Evolutionary conservation across 371 early-diverging fungal species (phyloP), one percentile per base, ranked within the genome.

Genomic region (Actinomortierella wolfii): DNA sequence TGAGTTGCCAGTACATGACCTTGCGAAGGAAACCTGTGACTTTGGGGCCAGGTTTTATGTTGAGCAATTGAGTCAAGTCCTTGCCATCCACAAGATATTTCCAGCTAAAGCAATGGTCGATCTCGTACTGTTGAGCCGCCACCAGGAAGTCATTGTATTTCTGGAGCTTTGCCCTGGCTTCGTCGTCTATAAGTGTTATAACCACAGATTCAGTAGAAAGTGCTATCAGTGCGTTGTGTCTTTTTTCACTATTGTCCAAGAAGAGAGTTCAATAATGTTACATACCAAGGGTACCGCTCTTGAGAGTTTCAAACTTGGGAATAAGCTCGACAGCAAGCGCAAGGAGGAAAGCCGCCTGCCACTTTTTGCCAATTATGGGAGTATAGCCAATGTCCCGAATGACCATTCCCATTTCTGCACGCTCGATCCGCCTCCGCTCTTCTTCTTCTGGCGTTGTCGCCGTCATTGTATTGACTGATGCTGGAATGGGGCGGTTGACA

Each of bases 311-410:
- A 42, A 39, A 50, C 62, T 54, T 61, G 66, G 79, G 44, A 6
- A 81, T 48, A 0, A 89, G 54, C 2, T 91, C 89, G 14, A 79
- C 71, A 0, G 81, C 82, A 0, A 87, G 68, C 0, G 87, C 77
- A 29, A 91, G 67, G 13, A 89, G 66, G n/a, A 91, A 63, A 0
- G 87, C 85, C 7, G 81, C 76, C 15, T 70, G 62, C 94, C 94
- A 94, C 26, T 86, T 77, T 21, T 54, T 56, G 29, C 66, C 77
- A 2, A 83, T 53, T 13, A 61, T 55, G 2, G 55, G n/a, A 26
- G 34, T 40, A 23, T 44, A 54, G 0, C 79, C 81, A 44, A 85
- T 64, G 21, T 83, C 81, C 20, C 86, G 81, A 45, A 88, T 85
- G 3, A 82, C 34, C 77, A 82, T 78, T 17, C 84, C 83, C 81